Base-by-base conservation (phyloP, 345 rosid genomes). In the Eucalyptus melliodora region DNA sequence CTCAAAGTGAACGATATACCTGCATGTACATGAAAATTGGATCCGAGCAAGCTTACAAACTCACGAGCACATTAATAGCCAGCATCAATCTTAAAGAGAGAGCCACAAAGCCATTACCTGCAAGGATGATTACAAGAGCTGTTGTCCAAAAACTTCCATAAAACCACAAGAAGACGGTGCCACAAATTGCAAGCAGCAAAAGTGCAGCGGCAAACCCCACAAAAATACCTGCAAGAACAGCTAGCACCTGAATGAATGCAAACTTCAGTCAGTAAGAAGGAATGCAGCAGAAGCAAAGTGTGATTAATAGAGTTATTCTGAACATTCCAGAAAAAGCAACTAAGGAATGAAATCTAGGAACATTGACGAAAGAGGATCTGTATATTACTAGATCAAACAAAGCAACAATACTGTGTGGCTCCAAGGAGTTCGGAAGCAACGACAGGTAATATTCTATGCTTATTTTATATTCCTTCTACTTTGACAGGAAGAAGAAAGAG, bases 111-210 rank as follows among this genome's bases (percentile, higher is more conserved):
- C 47, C 51, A 87, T 92, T 90, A 98, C 99, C 99, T 93, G 95
- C 98, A 16, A 96, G 88, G 62, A 94, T 89, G 86, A 96, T 92
- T 88, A 96, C 93, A 90, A 95, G 90, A 56, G 94, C 87, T 45
- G 99, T 96, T 87, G 94, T 95, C 99, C 99, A 97, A 91, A 97
- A 96, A 92, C 99, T 97, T 93, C 99, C 99, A 93, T 95, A 96
- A 87, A 95, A 92, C 99, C 99, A 97, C 47, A 97, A 91, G 83
- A 96, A 92, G 94, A 94, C 87, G 45, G 92, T 89, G 88, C 97
- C 98, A 90, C 92, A 93, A 89, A 95, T 87, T 90, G 95, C 96
- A 91, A 96, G 93, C 69, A 94, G 91, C 67, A 96, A 60, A 80
- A 97, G 89, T 49, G 96, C 97, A 90, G 95, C 88, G 89, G 94